Evolutionary conservation across 495 filamentous ascomycete genomes (phyloP).

Genomic region (Aspergillus diversus): DNA sequence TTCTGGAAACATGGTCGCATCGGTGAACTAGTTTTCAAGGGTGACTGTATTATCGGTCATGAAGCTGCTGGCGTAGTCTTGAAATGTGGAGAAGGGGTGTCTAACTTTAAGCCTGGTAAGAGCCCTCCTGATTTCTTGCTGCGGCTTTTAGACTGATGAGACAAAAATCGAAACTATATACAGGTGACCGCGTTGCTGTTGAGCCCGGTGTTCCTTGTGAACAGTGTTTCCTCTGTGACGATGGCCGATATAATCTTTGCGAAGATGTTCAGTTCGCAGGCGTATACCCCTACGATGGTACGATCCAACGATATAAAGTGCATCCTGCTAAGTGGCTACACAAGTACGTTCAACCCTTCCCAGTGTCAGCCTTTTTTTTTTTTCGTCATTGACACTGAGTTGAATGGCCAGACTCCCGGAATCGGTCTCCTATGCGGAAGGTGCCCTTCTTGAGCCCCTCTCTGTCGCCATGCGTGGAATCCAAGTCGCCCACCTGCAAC

Average conservation of each 20-base stretch:
- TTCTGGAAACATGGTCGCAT: conserved; percentile 82
- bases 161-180: not conserved
- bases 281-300: conserved; percentile 61
- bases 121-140: not conserved
- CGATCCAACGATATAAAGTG: conserved; percentile 60
- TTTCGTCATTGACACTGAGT: not conserved
- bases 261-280: conserved; percentile 69
- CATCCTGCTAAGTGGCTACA: conserved; percentile 63
- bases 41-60: conserved; percentile 76
- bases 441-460: conserved; percentile 76
- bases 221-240: conserved; percentile 62
- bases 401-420: conserved; percentile 51
- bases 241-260: conserved; percentile 80
- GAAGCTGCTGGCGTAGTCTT: conserved; percentile 73
- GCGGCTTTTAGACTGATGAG: not conserved
- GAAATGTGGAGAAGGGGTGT: conserved; percentile 57
- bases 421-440: conserved; percentile 62
- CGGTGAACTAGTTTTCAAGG: conserved; percentile 68
- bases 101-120: conserved; percentile 38
- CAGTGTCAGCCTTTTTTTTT: not conserved
- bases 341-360: conserved; percentile 42
- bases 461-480: conserved; percentile 75
- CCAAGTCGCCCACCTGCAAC: conserved; percentile 55
- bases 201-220: conserved; percentile 76
- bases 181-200: conserved; percentile 73